Base-by-base conservation (phyloP, 768 basidiomycete genomes). In the Lactifluus rugatus region DNA sequence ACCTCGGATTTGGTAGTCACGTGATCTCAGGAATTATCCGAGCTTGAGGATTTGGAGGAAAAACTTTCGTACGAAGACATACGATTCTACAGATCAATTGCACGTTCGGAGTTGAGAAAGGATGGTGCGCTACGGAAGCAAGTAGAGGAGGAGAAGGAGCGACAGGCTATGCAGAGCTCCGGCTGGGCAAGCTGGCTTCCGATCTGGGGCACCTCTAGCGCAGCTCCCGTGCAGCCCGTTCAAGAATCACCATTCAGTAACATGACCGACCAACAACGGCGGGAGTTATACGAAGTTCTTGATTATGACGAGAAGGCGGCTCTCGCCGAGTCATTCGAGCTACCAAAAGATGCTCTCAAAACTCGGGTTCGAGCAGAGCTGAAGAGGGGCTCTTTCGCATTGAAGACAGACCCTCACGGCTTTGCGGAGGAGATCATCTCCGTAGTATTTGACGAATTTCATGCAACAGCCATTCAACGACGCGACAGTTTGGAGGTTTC, bases 1-100 rank as follows among this genome's bases (percentile, higher is more conserved):
- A 41, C 11, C 4, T 45, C 8, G 26, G 56, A 63, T 65, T 52
- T 48, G n/a, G 52, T 17, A 36, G 14, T 54, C 49, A 45, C 37
- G 36, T 37, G 5, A 48, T 47, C 26, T 21, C 52, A 87, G 85
- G 84, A 86, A 57, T 54, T 70, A 37, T 67, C 70, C 62, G 72
- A 67, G 7, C 73, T 94, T 31, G 79, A 84, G 47, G 74, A 71
- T 0, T 73, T 98, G 55, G 96, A 99, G 70, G 75, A 70, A 63
- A 92, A 91, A 68, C 77, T 98, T 28, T 79, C 84, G 0, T 98
- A 97, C 64, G 92, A 95, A 70, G 96, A 98, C 66, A 85, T 99
- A 51, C 85, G 95, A 3, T 96, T 97, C 72, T 99, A 98, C 73
- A 84, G 96, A 32, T 97, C 93, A 3, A 91, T 98, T 60, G 90